Base-by-base conservation (phyloP, 768 basidiomycete genomes). In the Coprinopsis sp. region DNA sequence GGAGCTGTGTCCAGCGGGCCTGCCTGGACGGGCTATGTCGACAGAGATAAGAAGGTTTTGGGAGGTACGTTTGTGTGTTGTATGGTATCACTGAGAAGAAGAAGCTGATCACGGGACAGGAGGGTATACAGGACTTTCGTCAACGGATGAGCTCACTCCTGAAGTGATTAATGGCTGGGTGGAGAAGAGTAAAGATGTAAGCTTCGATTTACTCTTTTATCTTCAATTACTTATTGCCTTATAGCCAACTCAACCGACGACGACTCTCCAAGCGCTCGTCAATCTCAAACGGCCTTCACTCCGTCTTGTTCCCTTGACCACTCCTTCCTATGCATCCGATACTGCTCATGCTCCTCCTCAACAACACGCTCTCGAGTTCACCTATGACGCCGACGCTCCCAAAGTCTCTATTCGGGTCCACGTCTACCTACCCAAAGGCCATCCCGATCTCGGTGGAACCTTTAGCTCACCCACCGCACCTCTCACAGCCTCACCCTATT, bases 221-320 rank as follows among this genome's bases (percentile, higher is more conserved):
- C 10, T 24, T 47, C 46, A 41, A 47, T n/a, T 19, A 34, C 6
- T 14, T 41, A n/a, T 33, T 19, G 33, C 27, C 37, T 42, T 44
- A 16, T 54, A 91, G 89, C 63, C 81, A 24, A 76, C 82, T 8
- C 86, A 91, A 57, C 82, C 92, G 0, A 95, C 93, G 0, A 97
- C 93, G 0, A 95, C 93, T 2, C 73, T 97, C 0, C 93, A 96
- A 67, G 93, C 93, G 0, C 76, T 94, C 27, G 92, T 96, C 53
- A 97, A 96, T 60, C 81, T 96, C 55, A 95, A 94, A 61, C 81
- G 93, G 4, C 93, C 93, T 1, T 83, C 90, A 1, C 74, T 97
- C 27, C 78, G 84, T 11, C 77, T 94, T 3, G 82, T 81, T 6
- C 90, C 84, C 1, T 69, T 87, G 56, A 73, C 3, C 58, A n/a